Conservation (phyloP, 148 eudicot genomes). For the Silene uniflora region DNA sequence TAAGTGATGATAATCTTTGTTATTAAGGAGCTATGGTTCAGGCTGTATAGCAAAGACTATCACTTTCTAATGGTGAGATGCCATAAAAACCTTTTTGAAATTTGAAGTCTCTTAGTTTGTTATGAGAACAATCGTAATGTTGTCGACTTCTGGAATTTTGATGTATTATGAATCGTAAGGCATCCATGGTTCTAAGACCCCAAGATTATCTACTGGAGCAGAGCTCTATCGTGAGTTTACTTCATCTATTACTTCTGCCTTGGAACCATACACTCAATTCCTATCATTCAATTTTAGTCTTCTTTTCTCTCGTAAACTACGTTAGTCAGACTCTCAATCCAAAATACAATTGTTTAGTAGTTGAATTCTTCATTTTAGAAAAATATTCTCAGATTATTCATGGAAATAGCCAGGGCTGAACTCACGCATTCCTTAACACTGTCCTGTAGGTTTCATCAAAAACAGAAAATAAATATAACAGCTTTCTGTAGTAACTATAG, state of each 20-base stretch:
- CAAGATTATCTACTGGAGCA: slow-evolving; percentile 78
- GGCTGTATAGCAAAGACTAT: too few relatives aligned
- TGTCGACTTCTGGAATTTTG: too few relatives aligned
- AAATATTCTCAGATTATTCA: background rate
- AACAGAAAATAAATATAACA: background rate
- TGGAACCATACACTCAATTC: background rate
- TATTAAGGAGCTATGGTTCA: too few relatives aligned
- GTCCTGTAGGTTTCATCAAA: background rate
- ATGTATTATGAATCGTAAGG: slow-evolving; percentile 6
- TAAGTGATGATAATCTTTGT: too few relatives aligned
- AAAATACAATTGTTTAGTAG: background rate
- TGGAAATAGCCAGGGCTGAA: background rate
- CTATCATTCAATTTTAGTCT: too few relatives aligned
- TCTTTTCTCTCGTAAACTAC: background rate
- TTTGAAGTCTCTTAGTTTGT: too few relatives aligned
- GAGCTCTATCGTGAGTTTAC: slow-evolving; percentile 61
- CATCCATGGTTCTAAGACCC: slow-evolving; percentile 69
- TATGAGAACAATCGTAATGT: too few relatives aligned
- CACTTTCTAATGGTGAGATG: too few relatives aligned
- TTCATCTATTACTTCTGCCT: background rate
- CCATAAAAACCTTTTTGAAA: too few relatives aligned
- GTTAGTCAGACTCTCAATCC: background rate
- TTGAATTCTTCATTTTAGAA: background rate
- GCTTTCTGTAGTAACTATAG: background rate
- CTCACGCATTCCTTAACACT: too few relatives aligned